Evolutionary conservation across 176 grass and related monocot species (phyloP), one percentile per base, ranked within the genome.

Genomic region (Aegilops tauschii): DNA sequence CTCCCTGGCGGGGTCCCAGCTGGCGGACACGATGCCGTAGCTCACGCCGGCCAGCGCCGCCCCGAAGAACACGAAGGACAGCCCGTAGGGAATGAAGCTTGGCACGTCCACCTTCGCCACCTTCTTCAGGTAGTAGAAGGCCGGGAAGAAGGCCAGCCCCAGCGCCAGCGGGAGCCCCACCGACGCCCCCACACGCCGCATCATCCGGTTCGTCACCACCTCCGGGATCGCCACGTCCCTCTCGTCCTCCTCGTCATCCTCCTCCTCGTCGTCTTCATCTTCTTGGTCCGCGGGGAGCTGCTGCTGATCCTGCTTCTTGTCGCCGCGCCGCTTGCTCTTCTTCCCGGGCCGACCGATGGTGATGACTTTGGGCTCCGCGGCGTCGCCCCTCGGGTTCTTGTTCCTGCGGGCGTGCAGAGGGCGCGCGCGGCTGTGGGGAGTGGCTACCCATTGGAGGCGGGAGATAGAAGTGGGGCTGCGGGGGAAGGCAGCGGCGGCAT

Each of bases 1-100:
- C 76, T 94, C 92, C 73, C 96, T 79, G 20, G 90, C 63, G 14
- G 96, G 96, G 79, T 96, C 93, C 96, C 92, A 98, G 90, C 93
- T 98, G 12, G 96, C 86, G 49, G 96, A 98, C 75, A 98, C 96
- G 85, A 98, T 98, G 78, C 92, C 96, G 45, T 96, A 98, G 86
- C 88, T 90, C 35, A 98, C 86, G 12, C 93, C 81, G 59, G 65
- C 68, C 61, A 91, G 81, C 61, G 89, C 81, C 3, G 85, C 77
- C 49, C 85, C 89, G 81, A 91, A 87, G 85, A 91, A 91, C 29
- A 91, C 10, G 89, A 91, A 91, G 61, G 89, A 91, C 10, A 91
- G 76, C 49, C 89, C 89, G 85, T 87, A 91, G 76, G 89, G 89
- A 76, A 91, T 87, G 85, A 82, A 87, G 4, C 67, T 87, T 35